These are phyloP conservation scores for Wickerhamomyces ciferrii DNA, from an alignment of 805 yeast species.

Conservation along the genomic window DNA sequence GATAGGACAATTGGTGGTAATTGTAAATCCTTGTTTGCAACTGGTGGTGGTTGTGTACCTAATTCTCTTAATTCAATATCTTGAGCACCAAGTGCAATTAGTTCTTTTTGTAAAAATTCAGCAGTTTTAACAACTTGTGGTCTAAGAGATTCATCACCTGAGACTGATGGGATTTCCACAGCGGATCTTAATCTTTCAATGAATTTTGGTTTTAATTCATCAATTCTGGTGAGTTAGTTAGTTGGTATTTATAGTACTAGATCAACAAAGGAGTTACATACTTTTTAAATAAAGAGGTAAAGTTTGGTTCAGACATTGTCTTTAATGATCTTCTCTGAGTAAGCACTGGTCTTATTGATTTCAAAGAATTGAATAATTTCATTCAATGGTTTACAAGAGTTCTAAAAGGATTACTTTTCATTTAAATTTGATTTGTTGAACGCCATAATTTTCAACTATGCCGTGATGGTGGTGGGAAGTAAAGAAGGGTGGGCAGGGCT, in stretches of 20 bases:
- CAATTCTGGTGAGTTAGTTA: constrained; percentile 47
- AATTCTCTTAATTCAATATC: constrained; percentile 79
- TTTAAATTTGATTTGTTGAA: not conserved
- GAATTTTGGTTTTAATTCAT: constrained; percentile 70
- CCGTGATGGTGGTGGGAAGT: too few relatives aligned
- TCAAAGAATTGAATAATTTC: not conserved
- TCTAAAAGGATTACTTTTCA: not conserved
- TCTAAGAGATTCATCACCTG: constrained; percentile 84
- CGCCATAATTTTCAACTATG: not conserved
- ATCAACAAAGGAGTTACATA: not conserved
- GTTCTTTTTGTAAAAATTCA: constrained; percentile 66
- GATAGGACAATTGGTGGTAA: constrained; percentile 96
- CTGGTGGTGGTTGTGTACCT: constrained; percentile 92
- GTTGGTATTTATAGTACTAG: not conserved
- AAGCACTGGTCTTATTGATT: not conserved
- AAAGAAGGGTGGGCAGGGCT: not conserved
- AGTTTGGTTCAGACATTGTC: constrained; percentile 8
- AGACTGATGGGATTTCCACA: constrained; percentile 93
- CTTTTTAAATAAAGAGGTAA: constrained; percentile 11
- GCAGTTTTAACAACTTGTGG: constrained; percentile 91
- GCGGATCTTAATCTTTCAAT: constrained; percentile 71
- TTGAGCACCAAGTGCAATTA: constrained; percentile 67
- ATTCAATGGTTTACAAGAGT: not conserved
- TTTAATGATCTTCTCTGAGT: not conserved
- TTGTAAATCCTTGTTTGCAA: constrained; percentile 54